These are phyloP conservation scores for Puccinia brachypodii DNA, from an alignment of 1,284 basidiomycete genomes.

Conservation along the genomic window DNA sequence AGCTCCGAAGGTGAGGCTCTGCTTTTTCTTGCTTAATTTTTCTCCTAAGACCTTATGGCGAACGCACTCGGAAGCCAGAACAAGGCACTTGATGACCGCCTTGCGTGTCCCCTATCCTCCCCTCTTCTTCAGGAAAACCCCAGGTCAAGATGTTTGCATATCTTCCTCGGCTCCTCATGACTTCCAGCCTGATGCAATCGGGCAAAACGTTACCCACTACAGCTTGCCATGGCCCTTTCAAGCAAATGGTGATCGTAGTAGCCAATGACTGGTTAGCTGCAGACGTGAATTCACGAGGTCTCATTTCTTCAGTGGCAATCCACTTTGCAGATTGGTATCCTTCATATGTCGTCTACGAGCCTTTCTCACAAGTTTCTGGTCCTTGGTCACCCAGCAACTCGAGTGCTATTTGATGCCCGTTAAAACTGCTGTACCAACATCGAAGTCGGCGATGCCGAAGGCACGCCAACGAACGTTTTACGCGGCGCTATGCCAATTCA, in stretches of 20 bases:
- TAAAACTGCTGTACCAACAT: background rate
- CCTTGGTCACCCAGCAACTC: slow-evolving; percentile 1
- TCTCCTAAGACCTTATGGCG: background rate
- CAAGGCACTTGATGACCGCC: background rate
- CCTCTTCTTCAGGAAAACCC: background rate
- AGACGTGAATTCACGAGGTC: too few relatives aligned
- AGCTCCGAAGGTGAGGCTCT: slow-evolving; percentile 1
- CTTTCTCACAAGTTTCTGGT: background rate
- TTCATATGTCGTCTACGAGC: background rate
- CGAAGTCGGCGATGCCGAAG: background rate
- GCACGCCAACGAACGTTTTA: background rate
- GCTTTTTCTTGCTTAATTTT: background rate
- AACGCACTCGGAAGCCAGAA: too few relatives aligned
- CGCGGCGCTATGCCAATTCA: background rate
- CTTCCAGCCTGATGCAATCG: background rate
- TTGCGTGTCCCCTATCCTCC: background rate
- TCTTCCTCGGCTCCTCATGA: background rate
- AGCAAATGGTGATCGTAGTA: background rate
- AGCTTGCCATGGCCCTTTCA: background rate
- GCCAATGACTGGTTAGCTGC: background rate
- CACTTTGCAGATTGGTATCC: background rate
- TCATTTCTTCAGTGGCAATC: background rate
- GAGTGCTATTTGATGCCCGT: background rate
- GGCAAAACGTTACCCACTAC: background rate
- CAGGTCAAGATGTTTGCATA: background rate